Base-by-base conservation (phyloP, 2,329 filamentous ascomycete species). In the Pleurostoma richardsiae region DNA sequence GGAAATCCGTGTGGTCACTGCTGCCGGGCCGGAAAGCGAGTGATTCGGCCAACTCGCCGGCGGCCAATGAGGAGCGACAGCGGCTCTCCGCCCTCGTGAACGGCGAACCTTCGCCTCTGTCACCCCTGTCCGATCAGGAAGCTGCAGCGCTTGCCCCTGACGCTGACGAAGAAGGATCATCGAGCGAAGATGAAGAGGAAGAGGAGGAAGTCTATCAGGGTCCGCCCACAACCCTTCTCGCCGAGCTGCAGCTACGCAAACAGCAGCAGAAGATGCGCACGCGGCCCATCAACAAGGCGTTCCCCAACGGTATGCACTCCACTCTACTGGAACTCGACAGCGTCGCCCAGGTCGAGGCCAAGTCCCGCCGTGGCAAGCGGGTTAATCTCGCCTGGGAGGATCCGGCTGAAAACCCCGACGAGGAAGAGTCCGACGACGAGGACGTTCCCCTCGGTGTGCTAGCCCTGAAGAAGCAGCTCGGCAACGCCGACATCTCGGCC, bases 311-410 rank as follows among this genome's bases (percentile, higher is more conserved):
- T n/a, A 85, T 95, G 77, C 89, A 94, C 53, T 88, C 88, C 10
- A 99, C 94, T 0, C 75, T 99, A 4, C 74, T 99, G 1, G 83
- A 99, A 61, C 79, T 97, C 55, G 92, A 99, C 59, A 87, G 90
- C 0, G 89, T 96, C 29, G 88, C 89, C 27, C 88, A 96, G 64
- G 79, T 90, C 28, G 88, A 96, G 62, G 85, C 84, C 55, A 83
- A 85, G 53, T 77, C 86, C 29, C 82, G 92, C 36, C 79, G 85
- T 57, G 78, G 79, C 47, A 88, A 87, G 59, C 87, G 85, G 48
- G 82, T 96, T 31, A 89, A 89, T 49, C 75, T 99, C 31, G 94
- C 92, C 2, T 99, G 94, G 94, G 91, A 97, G 65, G 85, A 86
- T 43, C 77, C 77, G 1, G 67, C 70, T 10, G 70, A 72, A 6